These are phyloP conservation scores for Pyrrhoderma noxium DNA, from an alignment of 1,284 basidiomycete genomes.

Conservation along the genomic window DNA sequence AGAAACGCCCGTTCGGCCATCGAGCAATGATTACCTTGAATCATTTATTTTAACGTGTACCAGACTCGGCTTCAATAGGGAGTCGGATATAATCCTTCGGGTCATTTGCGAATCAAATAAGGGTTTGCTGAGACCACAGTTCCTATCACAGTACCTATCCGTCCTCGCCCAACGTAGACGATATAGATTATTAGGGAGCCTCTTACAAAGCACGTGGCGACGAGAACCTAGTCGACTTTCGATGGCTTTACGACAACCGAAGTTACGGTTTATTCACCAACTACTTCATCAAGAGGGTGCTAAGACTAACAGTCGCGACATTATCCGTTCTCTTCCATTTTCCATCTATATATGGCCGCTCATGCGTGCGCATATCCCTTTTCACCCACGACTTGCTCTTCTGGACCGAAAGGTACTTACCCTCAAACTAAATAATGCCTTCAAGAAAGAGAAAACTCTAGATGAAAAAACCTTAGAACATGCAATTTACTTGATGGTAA, in stretches of 20 bases:
- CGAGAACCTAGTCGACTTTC: not conserved
- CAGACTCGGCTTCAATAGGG: not conserved
- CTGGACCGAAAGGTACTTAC: constrained; percentile 11
- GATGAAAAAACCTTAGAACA: constrained; percentile 10
- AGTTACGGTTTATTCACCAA: constrained; percentile 5
- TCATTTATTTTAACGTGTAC: constrained; percentile 4
- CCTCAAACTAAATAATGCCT: constrained; percentile 5
- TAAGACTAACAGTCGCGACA: not conserved
- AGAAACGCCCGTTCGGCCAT: constrained; percentile 3
- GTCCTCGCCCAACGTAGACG: constrained; percentile 10
- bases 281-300: not conserved
- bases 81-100: constrained; percentile 5
- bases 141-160: constrained; percentile 4
- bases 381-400: constrained; percentile 10
- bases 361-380: constrained; percentile 11
- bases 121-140: constrained; percentile 5
- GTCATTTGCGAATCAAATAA: not conserved
- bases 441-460: constrained; percentile 22
- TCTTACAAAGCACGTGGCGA: constrained; percentile 4
- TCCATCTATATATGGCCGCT: constrained; percentile 14
- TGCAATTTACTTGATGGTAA: constrained; percentile 30
- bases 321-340: constrained; percentile 13
- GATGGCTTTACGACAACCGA: constrained; percentile 2
- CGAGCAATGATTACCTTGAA: constrained; percentile 3
- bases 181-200: constrained; percentile 6